phyloP scores from a whole-genome alignment of 768 basidiomycete species.

The Asterophora parasitica region DNA sequence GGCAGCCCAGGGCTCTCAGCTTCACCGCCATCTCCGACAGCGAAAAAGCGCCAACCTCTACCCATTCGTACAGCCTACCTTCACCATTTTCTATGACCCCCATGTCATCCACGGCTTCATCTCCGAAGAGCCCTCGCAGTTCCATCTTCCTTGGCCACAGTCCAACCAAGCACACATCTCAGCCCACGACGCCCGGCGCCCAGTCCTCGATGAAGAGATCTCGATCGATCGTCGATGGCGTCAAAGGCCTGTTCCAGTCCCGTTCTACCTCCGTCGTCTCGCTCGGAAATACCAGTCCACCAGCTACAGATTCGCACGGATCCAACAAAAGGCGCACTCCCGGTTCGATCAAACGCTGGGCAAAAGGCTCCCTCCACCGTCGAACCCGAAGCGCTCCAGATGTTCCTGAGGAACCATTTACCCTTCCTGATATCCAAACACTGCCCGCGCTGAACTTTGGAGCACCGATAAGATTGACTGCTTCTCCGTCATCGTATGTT shows the following conservation, averaged over 20 bases:
- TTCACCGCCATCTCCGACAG: conserved; percentile 29
- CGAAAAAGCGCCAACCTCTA: conserved; percentile 11
- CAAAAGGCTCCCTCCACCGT: conserved; percentile 42
- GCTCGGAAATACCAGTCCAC: conserved; percentile 9
- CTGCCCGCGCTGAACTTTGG: conserved; percentile 24
- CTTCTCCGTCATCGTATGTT: conserved; percentile 9
- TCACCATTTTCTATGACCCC: conserved; percentile 34
- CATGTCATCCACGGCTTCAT: conserved; percentile 10
- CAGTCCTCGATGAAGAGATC: conserved; percentile 24
- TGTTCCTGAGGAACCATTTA: conserved; percentile 22
- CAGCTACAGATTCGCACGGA: conserved; percentile 12
- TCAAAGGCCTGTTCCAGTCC: conserved; percentile 54
- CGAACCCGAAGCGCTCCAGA: conserved; percentile 52
- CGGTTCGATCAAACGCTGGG: conserved; percentile 44
- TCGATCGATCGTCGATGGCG: conserved; percentile 57
- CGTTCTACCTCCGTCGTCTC: conserved; percentile 38
- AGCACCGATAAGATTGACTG: conserved; percentile 11
- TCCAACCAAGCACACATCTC: conserved; percentile 9
- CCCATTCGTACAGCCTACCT: conserved; percentile 21
- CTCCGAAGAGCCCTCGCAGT: conserved; percentile 14
- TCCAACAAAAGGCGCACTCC: conserved; percentile 23
- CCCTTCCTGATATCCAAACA: conserved; percentile 14
- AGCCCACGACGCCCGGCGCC: conserved; percentile 13
- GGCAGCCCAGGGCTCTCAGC: conserved; percentile 32
- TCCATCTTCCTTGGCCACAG: conserved; percentile 12